Conservation (phyloP, 2,329 filamentous ascomycete species). For the Botrytis aclada region DNA sequence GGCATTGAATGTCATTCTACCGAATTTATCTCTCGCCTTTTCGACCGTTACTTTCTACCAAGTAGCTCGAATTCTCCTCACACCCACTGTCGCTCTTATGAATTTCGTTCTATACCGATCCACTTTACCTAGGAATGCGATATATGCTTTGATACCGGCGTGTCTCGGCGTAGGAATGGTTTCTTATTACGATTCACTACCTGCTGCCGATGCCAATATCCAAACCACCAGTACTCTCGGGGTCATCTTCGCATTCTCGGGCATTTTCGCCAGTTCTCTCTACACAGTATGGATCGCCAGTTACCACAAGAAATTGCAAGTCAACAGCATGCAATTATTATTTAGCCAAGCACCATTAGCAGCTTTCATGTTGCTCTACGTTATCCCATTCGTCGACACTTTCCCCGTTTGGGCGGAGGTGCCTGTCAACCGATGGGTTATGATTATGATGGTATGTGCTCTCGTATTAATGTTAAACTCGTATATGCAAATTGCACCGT, state of each 20-base stretch:
- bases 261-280: conserved; percentile 62
- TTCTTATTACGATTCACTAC: conserved; percentile 65
- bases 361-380: conserved; percentile 60
- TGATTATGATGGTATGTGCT: conserved; percentile 55
- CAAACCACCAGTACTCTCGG: conserved; percentile 57
- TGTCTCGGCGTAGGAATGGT: conserved; percentile 64
- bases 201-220: conserved; percentile 45
- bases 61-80: conserved; percentile 64
- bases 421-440: conserved; percentile 50
- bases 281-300: conserved; percentile 68
- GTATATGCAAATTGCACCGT: conserved; percentile 21
- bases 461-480: conserved; percentile 7
- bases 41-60: conserved; percentile 70
- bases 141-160: conserved; percentile 53
- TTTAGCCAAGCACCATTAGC: conserved; percentile 66
- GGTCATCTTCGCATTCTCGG: conserved; percentile 61
- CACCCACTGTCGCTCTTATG: conserved; percentile 62
- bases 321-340: conserved; percentile 67
- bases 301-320: conserved; percentile 62
- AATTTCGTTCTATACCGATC: conserved; percentile 60
- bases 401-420: conserved; percentile 57
- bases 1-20: conserved; percentile 66
- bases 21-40: conserved; percentile 65
- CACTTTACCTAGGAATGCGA: conserved; percentile 53
- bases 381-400: conserved; percentile 63